Evolutionary conservation across 1,139 yeast species (phyloP).

Genomic region (Kodamaea derodonti): DNA sequence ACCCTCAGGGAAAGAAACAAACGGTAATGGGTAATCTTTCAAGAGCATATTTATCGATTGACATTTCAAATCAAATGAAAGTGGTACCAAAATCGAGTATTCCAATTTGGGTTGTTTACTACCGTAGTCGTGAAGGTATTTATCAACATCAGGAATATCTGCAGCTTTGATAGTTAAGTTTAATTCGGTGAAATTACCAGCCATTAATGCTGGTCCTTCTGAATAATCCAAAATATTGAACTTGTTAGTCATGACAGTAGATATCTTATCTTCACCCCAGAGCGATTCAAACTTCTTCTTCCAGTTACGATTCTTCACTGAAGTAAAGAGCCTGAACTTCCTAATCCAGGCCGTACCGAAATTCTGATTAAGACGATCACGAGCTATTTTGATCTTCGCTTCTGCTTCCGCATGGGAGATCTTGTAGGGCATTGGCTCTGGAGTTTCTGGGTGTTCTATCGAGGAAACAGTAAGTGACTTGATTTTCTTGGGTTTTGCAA

Average conservation of each 20-base stretch:
- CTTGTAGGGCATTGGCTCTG: slow-evolving; percentile 2
- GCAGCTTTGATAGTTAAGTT: slow-evolving; percentile 30
- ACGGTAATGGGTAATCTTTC: slow-evolving; percentile 41
- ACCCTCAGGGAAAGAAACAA: slow-evolving; percentile 38
- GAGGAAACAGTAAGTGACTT: neutral
- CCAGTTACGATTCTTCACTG: slow-evolving; percentile 26
- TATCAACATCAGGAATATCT: slow-evolving; percentile 28
- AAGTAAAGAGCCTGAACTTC: slow-evolving; percentile 26
- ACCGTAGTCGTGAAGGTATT: slow-evolving; percentile 34
- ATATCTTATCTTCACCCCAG: slow-evolving; percentile 38
- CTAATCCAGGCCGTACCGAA: slow-evolving; percentile 70
- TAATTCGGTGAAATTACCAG: slow-evolving; percentile 28
- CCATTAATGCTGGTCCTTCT: slow-evolving; percentile 35
- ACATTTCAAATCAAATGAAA: slow-evolving; percentile 28
- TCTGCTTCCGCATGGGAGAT: slow-evolving; percentile 24
- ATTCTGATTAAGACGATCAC: slow-evolving; percentile 36
- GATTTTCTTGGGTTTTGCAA: neutral
- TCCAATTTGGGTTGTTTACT: slow-evolving; percentile 40
- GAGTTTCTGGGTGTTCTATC: neutral
- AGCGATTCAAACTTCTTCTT: slow-evolving; percentile 19
- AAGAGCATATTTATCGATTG: slow-evolving; percentile 30
- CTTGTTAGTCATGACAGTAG: slow-evolving; percentile 27
- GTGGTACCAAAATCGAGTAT: slow-evolving; percentile 40
- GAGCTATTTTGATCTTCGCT: slow-evolving; percentile 31
- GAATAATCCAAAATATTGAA: slow-evolving; percentile 34